Percentiles rank a stretch among this genome's conserved stretches.
Conservation (phyloP, 2,329 filamentous ascomycete genomes). For the Arthrobotrys megalospora region DNA sequence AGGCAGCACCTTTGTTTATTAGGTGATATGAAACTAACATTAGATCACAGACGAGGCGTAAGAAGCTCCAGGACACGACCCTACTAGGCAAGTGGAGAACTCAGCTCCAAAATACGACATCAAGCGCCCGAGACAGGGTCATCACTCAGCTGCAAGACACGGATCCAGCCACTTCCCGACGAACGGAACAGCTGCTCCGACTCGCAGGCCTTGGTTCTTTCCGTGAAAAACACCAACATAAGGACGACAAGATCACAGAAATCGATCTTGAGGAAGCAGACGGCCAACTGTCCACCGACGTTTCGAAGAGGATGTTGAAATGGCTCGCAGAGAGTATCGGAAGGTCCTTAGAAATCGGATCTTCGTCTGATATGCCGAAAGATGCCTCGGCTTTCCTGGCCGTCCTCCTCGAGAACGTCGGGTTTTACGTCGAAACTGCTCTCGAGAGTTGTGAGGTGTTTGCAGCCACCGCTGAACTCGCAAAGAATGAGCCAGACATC, state of each 20-base stretch:
- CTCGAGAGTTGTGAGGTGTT: slow-evolving; percentile 80
- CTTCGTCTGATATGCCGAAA: slow-evolving; percentile 79
- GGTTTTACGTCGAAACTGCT: slow-evolving; percentile 75
- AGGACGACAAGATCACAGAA: slow-evolving; percentile 64
- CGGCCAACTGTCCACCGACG: slow-evolving; percentile 83
- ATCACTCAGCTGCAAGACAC: slow-evolving; percentile 59
- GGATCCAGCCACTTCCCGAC: slow-evolving; percentile 75
- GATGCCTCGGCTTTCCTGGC: slow-evolving; percentile 55
- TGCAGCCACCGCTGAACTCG: slow-evolving; percentile 81
- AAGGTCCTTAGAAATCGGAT: slow-evolving; percentile 89
- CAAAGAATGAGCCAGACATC: slow-evolving; percentile 88
- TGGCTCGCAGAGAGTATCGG: slow-evolving; percentile 97
- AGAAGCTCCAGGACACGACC: slow-evolving; percentile 75
- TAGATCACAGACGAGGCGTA: slow-evolving; percentile 71
- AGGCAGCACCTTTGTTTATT: slow-evolving; percentile 54
- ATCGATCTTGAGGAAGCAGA: slow-evolving; percentile 77
- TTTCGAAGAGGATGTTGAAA: slow-evolving; percentile 96
- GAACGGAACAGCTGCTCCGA: slow-evolving; percentile 86
- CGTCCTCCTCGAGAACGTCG: slow-evolving; percentile 60
- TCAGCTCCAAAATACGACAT: slow-evolving; percentile 52
- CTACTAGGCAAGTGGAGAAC: slow-evolving; percentile 64
- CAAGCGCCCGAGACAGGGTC: slow-evolving; percentile 62
- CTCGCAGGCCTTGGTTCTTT: slow-evolving; percentile 76
- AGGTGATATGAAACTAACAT: slow-evolving; percentile 4
- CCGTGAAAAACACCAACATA: slow-evolving; percentile 68